phyloP scores from a whole-genome alignment of 768 basidiomycete genomes.

The Auricularia cornea region DNA sequence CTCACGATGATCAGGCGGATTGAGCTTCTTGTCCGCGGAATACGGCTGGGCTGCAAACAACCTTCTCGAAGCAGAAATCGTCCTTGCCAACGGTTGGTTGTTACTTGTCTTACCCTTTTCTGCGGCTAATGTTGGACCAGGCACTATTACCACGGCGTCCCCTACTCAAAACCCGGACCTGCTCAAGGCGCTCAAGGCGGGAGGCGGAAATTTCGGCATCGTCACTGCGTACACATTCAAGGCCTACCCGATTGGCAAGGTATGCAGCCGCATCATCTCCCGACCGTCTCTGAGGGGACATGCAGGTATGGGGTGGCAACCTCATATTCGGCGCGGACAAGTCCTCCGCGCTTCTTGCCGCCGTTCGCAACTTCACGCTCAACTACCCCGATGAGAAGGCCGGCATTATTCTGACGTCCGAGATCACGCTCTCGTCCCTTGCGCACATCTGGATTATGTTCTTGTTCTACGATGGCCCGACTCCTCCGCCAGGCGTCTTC shows the following conservation, averaged over 20 bases:
- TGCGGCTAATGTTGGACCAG: no score
- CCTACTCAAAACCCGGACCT: not conserved
- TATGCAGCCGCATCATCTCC: no score
- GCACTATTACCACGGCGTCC: not conserved
- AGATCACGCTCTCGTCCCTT: not conserved
- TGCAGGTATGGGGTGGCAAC: not conserved
- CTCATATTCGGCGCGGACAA: not conserved
- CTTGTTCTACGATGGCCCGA: slow-evolving; percentile 16
- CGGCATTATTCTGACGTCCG: not conserved
- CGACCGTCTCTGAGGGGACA: no score
- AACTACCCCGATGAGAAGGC: not conserved
- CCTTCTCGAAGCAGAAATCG: not conserved
- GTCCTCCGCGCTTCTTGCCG: not conserved
- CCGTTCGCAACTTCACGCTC: not conserved
- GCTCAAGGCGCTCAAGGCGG: not conserved
- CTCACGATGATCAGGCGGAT: not conserved
- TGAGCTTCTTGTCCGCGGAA: not conserved
- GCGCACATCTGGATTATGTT: slow-evolving; percentile 1
- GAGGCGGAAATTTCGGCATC: not conserved
- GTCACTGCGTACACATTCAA: not conserved
- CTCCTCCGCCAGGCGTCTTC: slow-evolving; percentile 13
- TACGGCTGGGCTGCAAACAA: not conserved
- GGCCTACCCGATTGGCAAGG: not conserved
- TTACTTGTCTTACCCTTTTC: no score
- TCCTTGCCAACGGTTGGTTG: not conserved